Conservation (phyloP, 139 green algal species). For the Pseudopediastrum boryanum region DNA sequence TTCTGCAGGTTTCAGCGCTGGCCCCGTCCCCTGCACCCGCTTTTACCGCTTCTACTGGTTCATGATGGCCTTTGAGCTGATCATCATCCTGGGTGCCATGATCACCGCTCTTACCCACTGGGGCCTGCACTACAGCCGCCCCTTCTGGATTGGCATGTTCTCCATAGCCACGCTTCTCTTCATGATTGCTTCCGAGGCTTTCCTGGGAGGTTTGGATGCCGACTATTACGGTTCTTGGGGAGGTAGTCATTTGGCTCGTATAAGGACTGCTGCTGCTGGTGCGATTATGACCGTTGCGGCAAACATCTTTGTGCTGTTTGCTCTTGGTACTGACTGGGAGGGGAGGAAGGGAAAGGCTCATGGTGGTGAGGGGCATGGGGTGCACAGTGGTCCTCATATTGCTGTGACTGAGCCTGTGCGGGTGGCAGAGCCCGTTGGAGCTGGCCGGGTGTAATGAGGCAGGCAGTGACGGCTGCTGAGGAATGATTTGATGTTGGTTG, state of each 20-base stretch:
- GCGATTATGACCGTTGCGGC: constrained; percentile 16
- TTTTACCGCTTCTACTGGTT: constrained; percentile 35
- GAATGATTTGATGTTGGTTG: too few species aligned
- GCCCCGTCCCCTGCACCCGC: background rate
- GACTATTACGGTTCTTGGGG: background rate
- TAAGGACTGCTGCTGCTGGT: background rate
- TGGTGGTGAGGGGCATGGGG: too few species aligned
- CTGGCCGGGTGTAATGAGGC: too few species aligned
- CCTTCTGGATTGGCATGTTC: constrained; percentile 37
- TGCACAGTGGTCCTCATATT: too few species aligned
- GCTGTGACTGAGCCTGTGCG: too few species aligned
- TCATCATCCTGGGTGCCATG: constrained; percentile 10
- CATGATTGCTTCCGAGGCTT: constrained; percentile 31
- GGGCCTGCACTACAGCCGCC: constrained; percentile 20
- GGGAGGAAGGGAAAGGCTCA: background rate
- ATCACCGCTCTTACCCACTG: background rate
- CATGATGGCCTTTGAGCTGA: constrained; percentile 8
- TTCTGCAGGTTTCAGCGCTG: too few species aligned
- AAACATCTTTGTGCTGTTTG: constrained; percentile 21
- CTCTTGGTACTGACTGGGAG: constrained; percentile 26
- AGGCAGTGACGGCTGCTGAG: too few species aligned
- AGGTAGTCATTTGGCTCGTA: background rate
- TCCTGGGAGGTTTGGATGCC: background rate
- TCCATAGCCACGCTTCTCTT: constrained; percentile 8
- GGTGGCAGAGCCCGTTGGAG: too few species aligned